These are phyloP conservation scores for Neurospora sublineolata DNA, from an alignment of 495 filamentous ascomycete genomes.

Conservation along the genomic window DNA sequence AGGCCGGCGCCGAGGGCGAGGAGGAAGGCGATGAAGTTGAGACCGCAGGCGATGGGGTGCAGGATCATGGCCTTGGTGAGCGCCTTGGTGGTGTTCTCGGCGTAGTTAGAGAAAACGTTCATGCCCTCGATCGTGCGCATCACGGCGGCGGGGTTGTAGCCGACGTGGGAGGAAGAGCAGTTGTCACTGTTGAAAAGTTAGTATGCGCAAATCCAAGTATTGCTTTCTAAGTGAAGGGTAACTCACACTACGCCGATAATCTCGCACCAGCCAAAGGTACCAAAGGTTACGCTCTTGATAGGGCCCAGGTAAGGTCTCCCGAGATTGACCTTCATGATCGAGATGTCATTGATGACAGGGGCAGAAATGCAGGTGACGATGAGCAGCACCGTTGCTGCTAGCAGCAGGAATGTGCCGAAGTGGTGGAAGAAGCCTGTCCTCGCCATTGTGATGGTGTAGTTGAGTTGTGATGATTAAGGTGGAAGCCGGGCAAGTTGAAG, in stretches of 20 bases:
- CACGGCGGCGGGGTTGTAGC: slow-evolving; percentile 41
- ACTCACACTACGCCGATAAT: no score
- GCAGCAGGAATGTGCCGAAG: slow-evolving; percentile 47
- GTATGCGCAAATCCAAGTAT: background rate
- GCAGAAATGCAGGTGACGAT: slow-evolving; percentile 48
- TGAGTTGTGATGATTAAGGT: background rate
- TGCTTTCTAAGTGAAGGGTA: background rate
- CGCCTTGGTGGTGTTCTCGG: slow-evolving; percentile 29
- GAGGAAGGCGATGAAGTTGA: slow-evolving; percentile 49
- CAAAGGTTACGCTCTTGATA: slow-evolving; percentile 36
- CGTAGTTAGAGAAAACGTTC: slow-evolving; percentile 26
- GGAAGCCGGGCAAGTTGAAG: background rate
- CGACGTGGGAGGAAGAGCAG: slow-evolving; percentile 35
- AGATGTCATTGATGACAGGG: slow-evolving; percentile 42
- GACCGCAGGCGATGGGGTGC: slow-evolving; percentile 46
- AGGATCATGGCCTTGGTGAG: slow-evolving; percentile 49
- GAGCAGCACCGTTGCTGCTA: slow-evolving; percentile 41
- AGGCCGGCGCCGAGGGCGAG: slow-evolving; percentile 42
- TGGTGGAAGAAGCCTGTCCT: slow-evolving; percentile 43
- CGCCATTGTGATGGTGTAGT: slow-evolving; percentile 22
- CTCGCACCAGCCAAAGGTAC: slow-evolving; percentile 49
- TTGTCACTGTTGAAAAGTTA: slow-evolving; percentile 21
- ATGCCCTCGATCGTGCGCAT: slow-evolving; percentile 26
- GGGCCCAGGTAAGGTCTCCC: slow-evolving; percentile 8
- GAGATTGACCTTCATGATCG: slow-evolving; percentile 39